These are phyloP conservation scores for Papiliotrema terrestris DNA, from an alignment of 1,284 basidiomycete species.

Conservation along the genomic window DNA sequence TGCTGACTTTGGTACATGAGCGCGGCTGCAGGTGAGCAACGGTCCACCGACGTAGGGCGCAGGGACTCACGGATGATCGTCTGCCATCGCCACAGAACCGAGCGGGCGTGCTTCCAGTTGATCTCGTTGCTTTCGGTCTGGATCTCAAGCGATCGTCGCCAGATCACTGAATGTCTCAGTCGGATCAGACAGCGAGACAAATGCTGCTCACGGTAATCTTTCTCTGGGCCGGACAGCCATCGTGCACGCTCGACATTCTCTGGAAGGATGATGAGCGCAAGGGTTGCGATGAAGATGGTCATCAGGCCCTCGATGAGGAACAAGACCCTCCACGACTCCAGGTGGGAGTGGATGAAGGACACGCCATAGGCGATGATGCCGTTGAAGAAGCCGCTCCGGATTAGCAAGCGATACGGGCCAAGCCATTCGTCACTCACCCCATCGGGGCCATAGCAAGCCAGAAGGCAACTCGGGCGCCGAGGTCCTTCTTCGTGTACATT, in stretches of 20 bases:
- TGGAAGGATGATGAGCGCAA: conserved; percentile 63
- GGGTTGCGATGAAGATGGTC: conserved; percentile 60
- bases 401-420: not conserved
- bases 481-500: conserved; percentile 5
- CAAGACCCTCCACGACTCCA: conserved; percentile 11
- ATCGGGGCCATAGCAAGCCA: not conserved
- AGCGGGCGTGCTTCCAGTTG: conserved; percentile 14
- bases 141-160: not conserved
- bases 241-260: conserved; percentile 17
- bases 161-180: conserved; percentile 1
- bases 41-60: not conserved
- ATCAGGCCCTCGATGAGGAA: conserved; percentile 9
- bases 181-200: not conserved
- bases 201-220: conserved; percentile 7
- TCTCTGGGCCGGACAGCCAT: conserved; percentile 5
- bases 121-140: conserved; percentile 7
- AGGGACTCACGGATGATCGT: conserved; percentile 8
- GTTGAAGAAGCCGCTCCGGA: conserved; percentile 8
- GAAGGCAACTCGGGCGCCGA: conserved; percentile 19
- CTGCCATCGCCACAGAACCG: conserved; percentile 7
- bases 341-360: conserved; percentile 14
- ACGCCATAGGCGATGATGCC: conserved; percentile 23
- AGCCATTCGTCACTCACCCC: not conserved
- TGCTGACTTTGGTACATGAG: conserved; percentile 4
- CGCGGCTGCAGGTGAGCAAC: not conserved